Base-by-base conservation (phyloP, 208 protist genomes). In the Trypanosoma congolense region DNA sequence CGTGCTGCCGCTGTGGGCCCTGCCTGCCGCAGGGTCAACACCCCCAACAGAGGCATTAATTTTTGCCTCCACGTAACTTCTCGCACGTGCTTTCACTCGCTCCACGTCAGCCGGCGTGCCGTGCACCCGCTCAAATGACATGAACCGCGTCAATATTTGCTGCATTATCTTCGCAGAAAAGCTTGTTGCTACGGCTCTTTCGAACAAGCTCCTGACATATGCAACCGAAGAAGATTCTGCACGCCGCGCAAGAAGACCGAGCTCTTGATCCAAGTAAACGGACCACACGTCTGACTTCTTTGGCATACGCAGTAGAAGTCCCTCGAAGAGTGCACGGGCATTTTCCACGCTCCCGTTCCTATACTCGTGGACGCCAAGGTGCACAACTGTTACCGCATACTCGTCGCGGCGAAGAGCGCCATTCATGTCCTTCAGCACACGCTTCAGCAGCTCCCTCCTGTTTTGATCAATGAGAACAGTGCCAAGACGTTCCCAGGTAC, bases 101-200 rank as follows among this genome's bases (percentile, higher is more conserved):
- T 97, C 88, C 18, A 97, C 78, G 28, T 83, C 70, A 4, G 66
- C 71, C 31, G 68, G 60, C 28, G 68, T 70, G 40, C 96, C 97
- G 67, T 97, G 58, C 22, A 74, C 73, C 74, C 92, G 92, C 80
- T 99, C 98, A 77, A 97, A 99, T 8, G 84, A 47, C 18, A 99
- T 76, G 67, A 96, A 99, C 16, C 90, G 81, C 50, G 98, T 98
- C 49, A 99, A 92, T 44, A 99, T 84, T 53, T 90, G 78, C 72
- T 96, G 90, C 79, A 90, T 96, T 45, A 90, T 80, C 66, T 89
- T 89, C 12, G 83, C 75, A 9, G 75, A 76, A 54, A 93, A 92
- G 53, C 65, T 87, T 67, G 83, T 87, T 18, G 87, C 68, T 4
- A 87, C 80, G 2, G 81, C 73, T n/a, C 90, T 80, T 52, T 92